Conservation (phyloP, 306 rosid genomes). For the Leucaena leucocephala region DNA sequence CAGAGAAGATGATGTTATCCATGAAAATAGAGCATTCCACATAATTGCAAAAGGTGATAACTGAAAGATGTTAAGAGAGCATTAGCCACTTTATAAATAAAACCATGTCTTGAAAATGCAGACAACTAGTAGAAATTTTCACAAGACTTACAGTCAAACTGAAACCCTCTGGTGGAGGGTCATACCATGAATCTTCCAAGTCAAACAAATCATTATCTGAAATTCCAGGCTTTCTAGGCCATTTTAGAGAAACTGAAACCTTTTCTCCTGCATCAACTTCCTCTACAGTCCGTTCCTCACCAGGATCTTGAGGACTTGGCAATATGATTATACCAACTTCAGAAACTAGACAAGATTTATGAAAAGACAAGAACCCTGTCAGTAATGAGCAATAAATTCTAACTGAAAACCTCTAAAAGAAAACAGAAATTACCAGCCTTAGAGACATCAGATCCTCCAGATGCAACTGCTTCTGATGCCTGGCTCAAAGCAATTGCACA, state of each 20-base stretch:
- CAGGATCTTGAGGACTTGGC: constrained; percentile 49
- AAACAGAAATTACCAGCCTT: constrained; percentile 66
- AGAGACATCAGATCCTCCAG: constrained; percentile 53
- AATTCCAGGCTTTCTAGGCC: constrained; percentile 69
- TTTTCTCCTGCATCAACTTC: constrained; percentile 51
- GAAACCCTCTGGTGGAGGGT: constrained; percentile 86
- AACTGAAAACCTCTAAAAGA: constrained; percentile 31
- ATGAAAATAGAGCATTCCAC: constrained; percentile 82
- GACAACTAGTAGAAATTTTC: constrained; percentile 6
- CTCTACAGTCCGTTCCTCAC: constrained; percentile 43
- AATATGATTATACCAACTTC: constrained; percentile 79
- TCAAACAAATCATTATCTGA: constrained; percentile 59
- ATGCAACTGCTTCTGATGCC: constrained; percentile 77
- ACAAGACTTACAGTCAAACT: constrained; percentile 62
- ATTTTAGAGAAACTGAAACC: constrained; percentile 56
- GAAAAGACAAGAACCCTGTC: not conserved
- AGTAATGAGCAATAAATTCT: constrained; percentile 31
- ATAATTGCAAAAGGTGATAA: constrained; percentile 87
- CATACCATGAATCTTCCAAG: constrained; percentile 79
- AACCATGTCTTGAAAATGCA: constrained; percentile 19
- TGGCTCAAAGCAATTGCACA: constrained; percentile 75
- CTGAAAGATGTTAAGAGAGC: constrained; percentile 45
- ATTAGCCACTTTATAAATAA: not conserved
- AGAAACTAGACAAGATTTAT: constrained; percentile 55
- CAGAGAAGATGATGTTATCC: constrained; percentile 83